A percentile compares a stretch with the other conserved stretches of the same genome.
These are phyloP conservation scores for Vigna trinervia DNA, from an alignment of 306 rosid species.

Conservation along the genomic window DNA sequence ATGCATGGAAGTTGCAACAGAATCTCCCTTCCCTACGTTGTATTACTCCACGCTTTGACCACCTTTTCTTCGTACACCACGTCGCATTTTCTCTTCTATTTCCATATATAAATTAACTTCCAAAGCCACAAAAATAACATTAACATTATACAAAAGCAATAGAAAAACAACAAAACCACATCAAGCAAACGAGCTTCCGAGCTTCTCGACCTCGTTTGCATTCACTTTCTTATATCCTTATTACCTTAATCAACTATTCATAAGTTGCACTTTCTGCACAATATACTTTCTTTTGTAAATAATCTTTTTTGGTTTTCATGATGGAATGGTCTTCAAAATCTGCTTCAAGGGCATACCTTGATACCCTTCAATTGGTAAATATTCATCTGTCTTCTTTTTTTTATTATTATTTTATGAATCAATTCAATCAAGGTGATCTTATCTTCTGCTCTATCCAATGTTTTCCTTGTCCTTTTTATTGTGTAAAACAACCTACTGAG, in stretches of 20 bases:
- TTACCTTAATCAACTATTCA: not conserved
- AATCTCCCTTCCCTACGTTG: not conserved
- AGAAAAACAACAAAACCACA: not conserved
- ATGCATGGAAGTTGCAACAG: not conserved
- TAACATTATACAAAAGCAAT: not conserved
- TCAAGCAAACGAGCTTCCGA: not conserved
- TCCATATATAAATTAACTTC: not conserved
- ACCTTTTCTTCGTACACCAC: constrained; percentile 4
- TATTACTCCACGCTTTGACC: constrained; percentile 28
- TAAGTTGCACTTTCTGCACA: not conserved
- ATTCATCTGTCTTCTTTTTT: constrained; percentile 1
- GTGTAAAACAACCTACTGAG: not conserved
- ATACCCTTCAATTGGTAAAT: constrained; percentile 65
- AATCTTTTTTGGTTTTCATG: constrained; percentile 1
- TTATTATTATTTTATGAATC: constrained; percentile 7
- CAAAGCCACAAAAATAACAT: not conserved
- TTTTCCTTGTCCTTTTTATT: not conserved
- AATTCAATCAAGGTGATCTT: not conserved
- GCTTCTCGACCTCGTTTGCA: not conserved
- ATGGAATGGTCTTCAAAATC: constrained; percentile 71
- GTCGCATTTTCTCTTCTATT: not conserved
- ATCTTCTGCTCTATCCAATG: not conserved
- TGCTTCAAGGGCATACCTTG: constrained; percentile 70
- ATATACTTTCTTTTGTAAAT: not conserved
- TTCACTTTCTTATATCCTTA: not conserved